Evolutionary conservation across 495 filamentous ascomycete species (phyloP), one percentile per base, ranked within the genome.

Genomic region (Lentithecium fluviatile): DNA sequence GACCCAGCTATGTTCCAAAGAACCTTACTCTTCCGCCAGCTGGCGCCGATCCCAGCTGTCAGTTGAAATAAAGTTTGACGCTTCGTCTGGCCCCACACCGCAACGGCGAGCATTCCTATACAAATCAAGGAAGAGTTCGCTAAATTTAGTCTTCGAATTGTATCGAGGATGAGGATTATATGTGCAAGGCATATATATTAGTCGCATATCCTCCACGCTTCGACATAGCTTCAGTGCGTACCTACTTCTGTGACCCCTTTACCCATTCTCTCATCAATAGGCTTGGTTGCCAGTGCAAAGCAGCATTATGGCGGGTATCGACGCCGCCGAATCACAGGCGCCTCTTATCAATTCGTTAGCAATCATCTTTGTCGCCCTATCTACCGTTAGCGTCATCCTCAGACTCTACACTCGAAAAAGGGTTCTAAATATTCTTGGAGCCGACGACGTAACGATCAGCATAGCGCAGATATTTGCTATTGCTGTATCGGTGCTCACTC

Each of bases 401-500:
- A 32, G 60, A 25, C 8, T 64, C 3, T 58, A 57, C 32, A 58
- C 60, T 13, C 52, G 60, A 12, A 56, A 29, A 11, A 6, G 5
- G 12, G 0, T 64, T 21, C 48, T 64, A 0, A 38, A 47, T 23
- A 26, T 21, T 12, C 5, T 64, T 26, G 60, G 60, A 8, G 11
- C 60, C 6, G 60, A 64, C 25, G 60, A 64, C 29, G 25, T 58
- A n/a, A 34, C 34, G 38, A 64, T 64, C 34, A 25, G 4, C 5
- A 29, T 64, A 34, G 60, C 60, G 2, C 60, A 64, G 38, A 45
- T 53, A 17, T 46, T 64, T n/a, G 52, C 60, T 6, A 58, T 64
- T 38, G 60, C 37, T n/a, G 53, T 57, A 8, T 64, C 60, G 2
- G 20, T 64, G 8, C 45, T 53, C n/a, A 64, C 60, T 4, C n/a